Base-by-base conservation (phyloP, 805 yeast genomes). In the Pichia thaimueangensis region DNA sequence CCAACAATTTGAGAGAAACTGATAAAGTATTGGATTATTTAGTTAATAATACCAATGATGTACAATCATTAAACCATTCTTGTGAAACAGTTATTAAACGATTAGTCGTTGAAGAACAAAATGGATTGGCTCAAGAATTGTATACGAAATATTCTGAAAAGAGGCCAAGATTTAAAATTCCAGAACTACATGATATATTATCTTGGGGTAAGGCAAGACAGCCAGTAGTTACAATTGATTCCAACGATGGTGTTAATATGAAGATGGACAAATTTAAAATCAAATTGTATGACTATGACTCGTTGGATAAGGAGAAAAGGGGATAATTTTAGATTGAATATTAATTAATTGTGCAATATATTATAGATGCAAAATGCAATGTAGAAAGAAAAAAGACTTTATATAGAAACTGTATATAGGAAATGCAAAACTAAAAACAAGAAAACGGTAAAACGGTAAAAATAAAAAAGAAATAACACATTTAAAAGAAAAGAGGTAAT, bases 281-380 rank as follows among this genome's bases (percentile, higher is more conserved):
- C n/a, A 50, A 47, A 30, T 25, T 52, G n/a, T 50, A 46, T 22
- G 55, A 52, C 30, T 45, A 48, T 30, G 52, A 47, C 22, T 30
- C 39, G 7, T 39, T 48, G 17, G 45, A 39, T 29, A 38, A 38
- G n/a, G 35, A 33, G 11, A 33, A 37, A 22, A 37, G 15, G 21
- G 16, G n/a, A 28, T 28, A 19, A 28, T n/a, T n/a, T n/a, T n/a
- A n/a, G n/a, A n/a, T n/a, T n/a, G n/a, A n/a, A n/a, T n/a, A n/a
- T n/a, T n/a, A n/a, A n/a, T n/a, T n/a, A n/a, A n/a, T n/a, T n/a
- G n/a, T n/a, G n/a, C n/a, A n/a, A n/a, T n/a, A n/a, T n/a, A n/a
- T n/a, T n/a, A n/a, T n/a, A n/a, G n/a, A n/a, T n/a, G n/a, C n/a
- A n/a, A n/a, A n/a, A n/a, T n/a, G n/a, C n/a, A n/a, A n/a, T n/a